Evolutionary conservation across 495 filamentous ascomycete genomes (phyloP), one percentile per base, ranked within the genome.

Genomic region (Tuber indicum): DNA sequence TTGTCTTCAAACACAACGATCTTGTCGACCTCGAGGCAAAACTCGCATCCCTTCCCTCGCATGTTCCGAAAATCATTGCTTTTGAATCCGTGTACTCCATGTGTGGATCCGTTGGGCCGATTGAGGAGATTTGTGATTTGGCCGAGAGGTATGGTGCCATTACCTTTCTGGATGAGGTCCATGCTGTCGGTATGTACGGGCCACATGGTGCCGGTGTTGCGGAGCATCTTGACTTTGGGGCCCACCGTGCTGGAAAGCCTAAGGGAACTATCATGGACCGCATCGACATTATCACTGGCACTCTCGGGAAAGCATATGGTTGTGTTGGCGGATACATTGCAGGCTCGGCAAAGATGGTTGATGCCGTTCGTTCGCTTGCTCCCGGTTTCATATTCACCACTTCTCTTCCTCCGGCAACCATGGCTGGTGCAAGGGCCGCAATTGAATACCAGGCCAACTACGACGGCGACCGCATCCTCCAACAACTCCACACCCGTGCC

Each of bases 321-420:
- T 98, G 94, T 83, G 96, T 99, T 42, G 96, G 96, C 75, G 96
- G 96, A 77, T 99, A 99, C 85, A 98, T 98, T 79, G 96, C 96
- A 47, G 96, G 92, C 43, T 95, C 91, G 21, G 88, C 92, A 62
- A 91, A 91, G 81, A 89, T 99, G 84, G 92, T 99, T 46, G 96
- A 99, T 84, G 93, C 92, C n/a, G 91, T 99, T 79, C 93, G 96
- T 77, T 98, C 96, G 2, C 90, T 98, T 32, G 96, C 96, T 0
- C 94, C 96, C 0, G 96, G 96, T 41, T 99, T 99, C 86, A 99
- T 99, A 86, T 99, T 99, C 88, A 99, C 96, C 32, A 98, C 96
- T 6, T 96, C 94, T 3, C 89, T 99, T 52, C 96, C 96, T 0
- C 96, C 96, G 0, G 94, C 96, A 26, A 96, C 93, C 47, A 99